Percentiles rank a stretch among this genome's conserved stretches.
These are phyloP conservation scores for Epichloe sp. DNA, from an alignment of 2,329 filamentous ascomycete species.

Conservation along the genomic window DNA sequence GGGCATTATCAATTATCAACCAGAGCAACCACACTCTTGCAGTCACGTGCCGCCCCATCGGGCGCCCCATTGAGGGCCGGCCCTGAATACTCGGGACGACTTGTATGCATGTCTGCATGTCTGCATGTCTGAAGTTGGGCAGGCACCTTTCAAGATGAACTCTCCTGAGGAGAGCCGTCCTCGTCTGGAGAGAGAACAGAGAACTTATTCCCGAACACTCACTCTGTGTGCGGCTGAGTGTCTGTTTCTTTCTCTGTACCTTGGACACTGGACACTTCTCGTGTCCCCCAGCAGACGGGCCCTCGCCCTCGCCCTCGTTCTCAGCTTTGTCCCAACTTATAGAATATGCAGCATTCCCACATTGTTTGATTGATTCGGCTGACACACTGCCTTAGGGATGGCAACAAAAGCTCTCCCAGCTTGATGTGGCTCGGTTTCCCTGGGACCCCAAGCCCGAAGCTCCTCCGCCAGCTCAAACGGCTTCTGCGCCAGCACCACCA, in stretches of 20 bases:
- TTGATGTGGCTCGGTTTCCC: conserved; percentile 78
- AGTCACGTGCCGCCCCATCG: conserved; percentile 5
- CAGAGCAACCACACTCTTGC: background rate
- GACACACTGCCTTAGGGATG: conserved; percentile 51
- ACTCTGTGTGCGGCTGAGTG: background rate
- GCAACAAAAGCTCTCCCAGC: conserved; percentile 79
- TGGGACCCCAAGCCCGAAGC: conserved; percentile 83
- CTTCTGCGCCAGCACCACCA: conserved; percentile 13
- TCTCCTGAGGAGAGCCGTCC: background rate
- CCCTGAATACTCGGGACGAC: background rate
- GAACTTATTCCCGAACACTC: background rate
- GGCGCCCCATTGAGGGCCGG: background rate
- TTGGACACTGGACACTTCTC: background rate
- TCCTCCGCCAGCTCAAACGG: conserved; percentile 22
- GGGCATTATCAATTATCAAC: background rate
- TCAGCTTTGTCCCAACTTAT: background rate
- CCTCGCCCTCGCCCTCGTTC: no score
- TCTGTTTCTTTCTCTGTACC: background rate
- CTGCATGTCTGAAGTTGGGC: no score
- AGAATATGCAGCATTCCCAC: background rate
- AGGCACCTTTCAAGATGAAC: background rate
- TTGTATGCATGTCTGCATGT: no score
- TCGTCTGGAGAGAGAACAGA: background rate
- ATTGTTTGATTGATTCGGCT: conserved; percentile 4
- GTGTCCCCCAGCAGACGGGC: background rate